Percentiles rank a stretch among this genome's conserved stretches.
Conservation (phyloP, 257 asterid genomes). For the Penstemon eatonii region DNA sequence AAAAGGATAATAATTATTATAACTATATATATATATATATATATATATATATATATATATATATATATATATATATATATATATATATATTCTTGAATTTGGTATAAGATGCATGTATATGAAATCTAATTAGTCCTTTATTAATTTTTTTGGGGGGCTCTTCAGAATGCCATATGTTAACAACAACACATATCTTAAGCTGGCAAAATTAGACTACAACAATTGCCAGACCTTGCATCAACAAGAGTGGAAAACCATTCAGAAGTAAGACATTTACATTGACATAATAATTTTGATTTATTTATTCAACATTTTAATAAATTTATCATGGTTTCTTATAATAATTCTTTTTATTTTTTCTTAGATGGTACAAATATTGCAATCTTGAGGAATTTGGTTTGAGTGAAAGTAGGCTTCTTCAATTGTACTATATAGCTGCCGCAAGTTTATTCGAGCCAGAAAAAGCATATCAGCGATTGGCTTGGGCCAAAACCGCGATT, state of each 20-base stretch:
- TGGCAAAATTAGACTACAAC: slow-evolving; percentile 73
- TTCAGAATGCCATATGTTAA: slow-evolving; percentile 78
- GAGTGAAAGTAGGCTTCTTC: slow-evolving; percentile 40
- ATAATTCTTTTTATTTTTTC: not conserved
- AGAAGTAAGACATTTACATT: slow-evolving; percentile 42
- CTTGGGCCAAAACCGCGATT: slow-evolving; percentile 75
- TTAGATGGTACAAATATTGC: slow-evolving; percentile 63
- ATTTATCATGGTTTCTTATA: too few species aligned
- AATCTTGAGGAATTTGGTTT: slow-evolving; percentile 46
- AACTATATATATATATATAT: too few species aligned
- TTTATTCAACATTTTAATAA: not conserved
- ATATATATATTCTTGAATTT: too few species aligned
- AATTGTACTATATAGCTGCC: slow-evolving; percentile 50
- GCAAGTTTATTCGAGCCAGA: slow-evolving; percentile 68
- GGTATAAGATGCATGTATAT: too few species aligned
- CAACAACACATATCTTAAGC: slow-evolving; percentile 62
- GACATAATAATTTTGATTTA: not conserved
- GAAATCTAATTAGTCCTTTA: not conserved
- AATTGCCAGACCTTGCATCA: slow-evolving; percentile 69
- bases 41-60: too few species aligned
- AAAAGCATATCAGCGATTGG: slow-evolving; percentile 50
- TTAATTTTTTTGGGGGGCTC: not conserved
- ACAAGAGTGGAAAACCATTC: slow-evolving; percentile 68
- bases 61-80: too few species aligned
- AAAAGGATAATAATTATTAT: too few species aligned